Conservation (phyloP, 2,329 filamentous ascomycete species). For the Penicillium freii region DNA sequence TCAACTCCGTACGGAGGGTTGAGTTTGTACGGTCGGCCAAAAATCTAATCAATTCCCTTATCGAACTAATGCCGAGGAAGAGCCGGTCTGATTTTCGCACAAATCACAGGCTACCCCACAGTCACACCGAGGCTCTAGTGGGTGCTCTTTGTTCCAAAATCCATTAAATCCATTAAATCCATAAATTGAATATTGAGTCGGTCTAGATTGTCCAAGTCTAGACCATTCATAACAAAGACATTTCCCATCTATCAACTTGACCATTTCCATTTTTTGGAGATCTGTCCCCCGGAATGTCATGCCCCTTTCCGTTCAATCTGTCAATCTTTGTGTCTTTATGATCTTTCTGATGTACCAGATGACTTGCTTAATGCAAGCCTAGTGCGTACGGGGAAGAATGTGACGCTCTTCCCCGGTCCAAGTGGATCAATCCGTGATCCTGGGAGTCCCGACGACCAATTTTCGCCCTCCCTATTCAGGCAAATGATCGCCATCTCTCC, state of each 20-base stretch:
- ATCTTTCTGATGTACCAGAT: slow-evolving; percentile 4
- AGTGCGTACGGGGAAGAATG: slow-evolving; percentile 2
- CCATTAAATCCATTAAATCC: not conserved
- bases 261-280: not conserved
- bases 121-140: not conserved
- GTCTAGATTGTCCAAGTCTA: slow-evolving; percentile 3
- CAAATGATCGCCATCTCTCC: not conserved
- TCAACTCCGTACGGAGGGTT: not conserved
- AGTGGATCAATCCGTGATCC: slow-evolving; percentile 14
- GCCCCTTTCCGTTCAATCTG: not conserved
- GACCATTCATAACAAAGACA: slow-evolving; percentile 5
- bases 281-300: not conserved
- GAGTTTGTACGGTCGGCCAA: not conserved
- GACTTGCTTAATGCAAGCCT: slow-evolving; percentile 10
- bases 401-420: slow-evolving; percentile 13
- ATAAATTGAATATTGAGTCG: not conserved
- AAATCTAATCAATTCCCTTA: not conserved
- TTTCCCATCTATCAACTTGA: slow-evolving; percentile 1
- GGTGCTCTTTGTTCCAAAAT: not conserved
- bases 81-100: slow-evolving; percentile 7
- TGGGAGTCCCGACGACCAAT: slow-evolving; percentile 7
- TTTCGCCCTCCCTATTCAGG: not conserved
- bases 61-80: not conserved
- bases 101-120: slow-evolving; percentile 11
- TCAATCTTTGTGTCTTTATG: not conserved